phyloP scores from a whole-genome alignment of 2,329 filamentous ascomycete species.

The Pseudopithomyces maydicus region DNA sequence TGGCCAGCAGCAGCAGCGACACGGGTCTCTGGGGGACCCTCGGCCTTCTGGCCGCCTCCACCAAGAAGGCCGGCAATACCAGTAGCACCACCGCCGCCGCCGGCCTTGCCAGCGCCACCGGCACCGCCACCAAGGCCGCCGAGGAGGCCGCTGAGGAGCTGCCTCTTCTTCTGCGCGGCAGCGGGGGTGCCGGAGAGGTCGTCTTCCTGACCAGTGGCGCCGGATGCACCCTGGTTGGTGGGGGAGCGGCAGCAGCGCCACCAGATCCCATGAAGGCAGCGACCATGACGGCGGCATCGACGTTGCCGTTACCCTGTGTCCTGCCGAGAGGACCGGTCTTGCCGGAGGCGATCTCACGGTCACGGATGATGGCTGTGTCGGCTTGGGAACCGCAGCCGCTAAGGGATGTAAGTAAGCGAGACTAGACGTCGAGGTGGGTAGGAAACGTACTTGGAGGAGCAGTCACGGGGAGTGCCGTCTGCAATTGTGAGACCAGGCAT shows the following conservation, averaged over 20 bases:
- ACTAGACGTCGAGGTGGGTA: not conserved
- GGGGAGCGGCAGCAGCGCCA: slow-evolving; percentile 29
- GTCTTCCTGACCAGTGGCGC: slow-evolving; percentile 39
- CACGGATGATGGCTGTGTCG: slow-evolving; percentile 71
- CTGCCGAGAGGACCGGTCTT: slow-evolving; percentile 65
- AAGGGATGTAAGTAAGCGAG: slow-evolving; percentile 16
- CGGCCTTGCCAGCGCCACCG: slow-evolving; percentile 13
- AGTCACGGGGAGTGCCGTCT: slow-evolving; percentile 72
- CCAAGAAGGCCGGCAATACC: slow-evolving; percentile 38
- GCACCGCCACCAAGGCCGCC: slow-evolving; percentile 28
- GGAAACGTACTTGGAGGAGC: slow-evolving; percentile 52
- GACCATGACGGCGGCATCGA: slow-evolving; percentile 64
- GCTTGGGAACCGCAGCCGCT: slow-evolving; percentile 66
- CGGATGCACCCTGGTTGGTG: slow-evolving; percentile 37
- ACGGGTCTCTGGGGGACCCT: slow-evolving; percentile 56
- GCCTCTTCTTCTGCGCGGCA: slow-evolving; percentile 31
- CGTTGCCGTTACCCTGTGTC: slow-evolving; percentile 65
- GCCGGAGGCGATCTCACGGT: slow-evolving; percentile 61
- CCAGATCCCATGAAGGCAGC: slow-evolving; percentile 61
- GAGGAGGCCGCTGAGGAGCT: slow-evolving; percentile 39
- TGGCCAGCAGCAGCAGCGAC: slow-evolving; percentile 61
- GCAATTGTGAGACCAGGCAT: slow-evolving; percentile 68
- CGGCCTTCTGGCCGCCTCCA: slow-evolving; percentile 54
- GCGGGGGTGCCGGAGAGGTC: slow-evolving; percentile 24
- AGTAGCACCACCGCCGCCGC: slow-evolving; percentile 28